These are phyloP conservation scores for Crithidia thermophila DNA, from an alignment of 208 protist species.

Conservation along the genomic window DNA sequence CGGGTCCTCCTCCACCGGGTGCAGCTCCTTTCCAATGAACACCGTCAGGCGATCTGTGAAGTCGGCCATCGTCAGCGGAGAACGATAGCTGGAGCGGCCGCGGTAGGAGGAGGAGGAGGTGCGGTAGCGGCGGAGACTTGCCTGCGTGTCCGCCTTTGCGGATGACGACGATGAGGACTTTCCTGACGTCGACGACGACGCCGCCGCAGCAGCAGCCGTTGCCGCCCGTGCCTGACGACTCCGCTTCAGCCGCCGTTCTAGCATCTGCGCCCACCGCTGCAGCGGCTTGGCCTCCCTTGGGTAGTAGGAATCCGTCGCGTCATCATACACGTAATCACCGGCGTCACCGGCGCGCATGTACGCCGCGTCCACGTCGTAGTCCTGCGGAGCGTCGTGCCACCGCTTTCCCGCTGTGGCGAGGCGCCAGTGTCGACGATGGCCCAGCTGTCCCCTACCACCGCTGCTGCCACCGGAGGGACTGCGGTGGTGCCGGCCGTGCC, in stretches of 20 bases:
- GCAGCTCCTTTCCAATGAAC: slow-evolving; percentile 42
- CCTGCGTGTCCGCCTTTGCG: too few species aligned
- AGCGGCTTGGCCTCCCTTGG: neutral
- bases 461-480: too few species aligned
- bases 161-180: neutral
- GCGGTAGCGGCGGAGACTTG: neutral
- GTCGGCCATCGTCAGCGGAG: slow-evolving; percentile 33
- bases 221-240: neutral
- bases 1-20: slow-evolving; percentile 21
- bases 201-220: neutral
- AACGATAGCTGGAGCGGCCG: neutral
- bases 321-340: slow-evolving; percentile 26
- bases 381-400: neutral
- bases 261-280: slow-evolving; percentile 1
- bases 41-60: slow-evolving; percentile 50
- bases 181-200: too few species aligned
- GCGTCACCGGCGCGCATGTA: neutral
- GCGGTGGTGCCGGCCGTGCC: too few species aligned
- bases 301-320: slow-evolving; percentile 25
- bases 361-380: neutral
- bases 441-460: neutral
- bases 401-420: neutral
- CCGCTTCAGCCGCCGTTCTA: neutral
- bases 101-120: neutral
- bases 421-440: neutral